These are phyloP conservation scores for Solanum ahanhuiri DNA, from an alignment of 257 asterid species.

Conservation along the genomic window DNA sequence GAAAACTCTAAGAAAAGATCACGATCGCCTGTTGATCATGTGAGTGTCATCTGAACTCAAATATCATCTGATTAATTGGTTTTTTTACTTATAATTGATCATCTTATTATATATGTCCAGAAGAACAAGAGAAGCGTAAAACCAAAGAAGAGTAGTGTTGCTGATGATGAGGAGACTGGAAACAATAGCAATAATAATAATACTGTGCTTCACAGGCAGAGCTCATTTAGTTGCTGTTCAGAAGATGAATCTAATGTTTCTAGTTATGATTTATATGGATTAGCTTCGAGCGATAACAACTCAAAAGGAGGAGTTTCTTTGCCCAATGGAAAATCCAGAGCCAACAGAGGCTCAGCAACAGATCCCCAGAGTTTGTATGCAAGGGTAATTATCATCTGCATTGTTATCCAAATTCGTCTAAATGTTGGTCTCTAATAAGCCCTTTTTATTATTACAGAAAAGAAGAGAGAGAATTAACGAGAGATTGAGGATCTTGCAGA, in stretches of 20 bases:
- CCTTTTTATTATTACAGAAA: slow-evolving; percentile 25
- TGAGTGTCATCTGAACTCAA: neutral
- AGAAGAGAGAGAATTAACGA: slow-evolving; percentile 88
- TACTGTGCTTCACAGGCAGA: slow-evolving; percentile 13
- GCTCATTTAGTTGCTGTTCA: slow-evolving; percentile 33
- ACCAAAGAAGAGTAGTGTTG: slow-evolving; percentile 25
- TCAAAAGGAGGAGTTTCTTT: slow-evolving; percentile 31
- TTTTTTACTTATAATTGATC: neutral
- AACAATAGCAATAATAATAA: neutral
- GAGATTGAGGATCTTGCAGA: slow-evolving; percentile 76
- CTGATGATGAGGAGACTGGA: slow-evolving; percentile 10
- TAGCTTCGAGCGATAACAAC: slow-evolving; percentile 14
- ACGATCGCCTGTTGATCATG: slow-evolving; percentile 12
- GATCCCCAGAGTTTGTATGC: slow-evolving; percentile 89
- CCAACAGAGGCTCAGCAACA: slow-evolving; percentile 60
- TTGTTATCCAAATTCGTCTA: neutral
- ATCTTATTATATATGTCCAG: slow-evolving; percentile 17
- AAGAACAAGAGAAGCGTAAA: slow-evolving; percentile 18
- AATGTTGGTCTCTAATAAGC: neutral
- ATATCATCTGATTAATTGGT: neutral
- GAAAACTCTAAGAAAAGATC: slow-evolving; percentile 38
- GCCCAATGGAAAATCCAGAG: slow-evolving; percentile 27
- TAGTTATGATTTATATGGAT: slow-evolving; percentile 30
- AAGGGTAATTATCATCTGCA: slow-evolving; percentile 39
- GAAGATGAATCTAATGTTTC: slow-evolving; percentile 46